phyloP scores from a whole-genome alignment of 805 yeast species.

The Saturnispora dispora region DNA sequence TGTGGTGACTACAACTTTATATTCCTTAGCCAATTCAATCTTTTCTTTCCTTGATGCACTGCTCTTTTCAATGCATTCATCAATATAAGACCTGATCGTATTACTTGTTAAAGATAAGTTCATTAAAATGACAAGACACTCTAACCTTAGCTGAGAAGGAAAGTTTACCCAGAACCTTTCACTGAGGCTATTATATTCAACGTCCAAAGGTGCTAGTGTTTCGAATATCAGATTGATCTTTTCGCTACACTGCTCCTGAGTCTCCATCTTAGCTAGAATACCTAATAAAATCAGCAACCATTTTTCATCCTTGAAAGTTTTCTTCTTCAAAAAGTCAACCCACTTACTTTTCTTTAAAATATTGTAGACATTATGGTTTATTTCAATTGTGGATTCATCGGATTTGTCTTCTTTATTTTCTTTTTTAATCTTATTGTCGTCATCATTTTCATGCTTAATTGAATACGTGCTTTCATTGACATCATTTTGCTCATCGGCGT shows the following conservation, averaged over 20 bases:
- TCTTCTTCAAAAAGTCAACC: constrained; percentile 66
- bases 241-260: constrained; percentile 44
- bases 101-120: constrained; percentile 52
- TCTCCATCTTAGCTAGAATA: constrained; percentile 50
- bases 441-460: constrained; percentile 14
- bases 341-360: constrained; percentile 54
- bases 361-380: constrained; percentile 35
- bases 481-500: constrained; percentile 19
- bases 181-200: constrained; percentile 15
- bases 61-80: constrained; percentile 56
- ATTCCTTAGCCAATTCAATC: constrained; percentile 55
- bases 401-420: constrained; percentile 18
- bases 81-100: constrained; percentile 54
- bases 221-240: constrained; percentile 44
- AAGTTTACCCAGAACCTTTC: constrained; percentile 6
- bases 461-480: constrained; percentile 11
- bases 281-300: constrained; percentile 81
- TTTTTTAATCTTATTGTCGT: constrained; percentile 6
- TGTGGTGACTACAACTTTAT: constrained; percentile 38
- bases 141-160: not conserved
- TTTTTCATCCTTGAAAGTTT: constrained; percentile 72
- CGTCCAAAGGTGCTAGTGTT: constrained; percentile 46
- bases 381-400: constrained; percentile 22
- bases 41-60: constrained; percentile 56
- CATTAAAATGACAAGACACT: constrained; percentile 46